Conservation (phyloP, 257 asterid genomes). For the Anisodus tanguticus region DNA sequence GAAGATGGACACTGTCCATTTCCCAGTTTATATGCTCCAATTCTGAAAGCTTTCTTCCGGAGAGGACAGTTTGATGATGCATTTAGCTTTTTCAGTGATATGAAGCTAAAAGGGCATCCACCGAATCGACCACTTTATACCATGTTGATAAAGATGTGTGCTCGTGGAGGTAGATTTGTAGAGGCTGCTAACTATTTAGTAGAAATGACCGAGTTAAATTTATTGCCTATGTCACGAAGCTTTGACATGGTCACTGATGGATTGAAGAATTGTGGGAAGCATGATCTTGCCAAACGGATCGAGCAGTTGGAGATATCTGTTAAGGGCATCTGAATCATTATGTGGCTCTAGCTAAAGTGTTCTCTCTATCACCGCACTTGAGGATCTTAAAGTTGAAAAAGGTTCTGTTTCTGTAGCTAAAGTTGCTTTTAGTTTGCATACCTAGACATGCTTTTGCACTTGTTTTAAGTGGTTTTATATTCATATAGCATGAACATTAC, state of each 20-base stretch:
- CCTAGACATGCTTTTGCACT: background rate
- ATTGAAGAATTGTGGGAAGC: slow-evolving; percentile 86
- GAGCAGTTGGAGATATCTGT: slow-evolving; percentile 83
- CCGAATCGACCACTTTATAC: slow-evolving; percentile 94
- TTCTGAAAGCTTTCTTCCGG: slow-evolving; percentile 69
- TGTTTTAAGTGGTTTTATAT: background rate
- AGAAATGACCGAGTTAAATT: slow-evolving; percentile 81
- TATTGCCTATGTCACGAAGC: slow-evolving; percentile 75
- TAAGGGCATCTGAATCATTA: slow-evolving; percentile 54
- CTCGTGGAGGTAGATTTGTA: slow-evolving; percentile 84
- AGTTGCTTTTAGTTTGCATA: background rate
- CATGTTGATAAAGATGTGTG: slow-evolving; percentile 85
- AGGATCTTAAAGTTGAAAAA: slow-evolving; percentile 9
- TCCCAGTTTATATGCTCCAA: slow-evolving; percentile 95
- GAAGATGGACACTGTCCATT: slow-evolving; percentile 91
- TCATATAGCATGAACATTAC: background rate
- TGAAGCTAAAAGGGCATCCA: slow-evolving; percentile 93
- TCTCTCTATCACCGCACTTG: background rate
- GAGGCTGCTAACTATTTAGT: slow-evolving; percentile 93
- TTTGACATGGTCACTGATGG: slow-evolving; percentile 94
- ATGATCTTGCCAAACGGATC: slow-evolving; percentile 82
- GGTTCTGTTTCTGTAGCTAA: background rate
- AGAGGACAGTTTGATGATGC: slow-evolving; percentile 93
- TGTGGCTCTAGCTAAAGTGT: background rate
- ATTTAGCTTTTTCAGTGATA: slow-evolving; percentile 83